These are phyloP conservation scores for Chaetomium cochliodes DNA, from an alignment of 495 filamentous ascomycete genomes.

Conservation along the genomic window DNA sequence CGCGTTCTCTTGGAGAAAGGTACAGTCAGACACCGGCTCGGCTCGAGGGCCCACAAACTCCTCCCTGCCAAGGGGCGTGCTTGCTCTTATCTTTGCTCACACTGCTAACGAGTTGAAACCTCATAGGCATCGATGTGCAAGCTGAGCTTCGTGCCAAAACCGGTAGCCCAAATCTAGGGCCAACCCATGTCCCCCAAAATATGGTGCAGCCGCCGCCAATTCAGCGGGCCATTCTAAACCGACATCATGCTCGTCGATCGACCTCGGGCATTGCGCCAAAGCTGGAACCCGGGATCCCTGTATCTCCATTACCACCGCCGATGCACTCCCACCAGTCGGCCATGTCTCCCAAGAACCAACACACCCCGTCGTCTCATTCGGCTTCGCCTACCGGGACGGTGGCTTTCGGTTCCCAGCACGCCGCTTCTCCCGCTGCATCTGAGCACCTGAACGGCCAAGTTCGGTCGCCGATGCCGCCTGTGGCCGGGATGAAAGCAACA, in stretches of 20 bases:
- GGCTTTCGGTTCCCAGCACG: conserved; percentile 67
- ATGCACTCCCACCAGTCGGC: conserved; percentile 50
- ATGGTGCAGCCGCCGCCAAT: conserved; percentile 66
- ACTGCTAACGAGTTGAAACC: background rate
- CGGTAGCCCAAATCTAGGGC: conserved; percentile 66
- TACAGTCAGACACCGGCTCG: conserved; percentile 33
- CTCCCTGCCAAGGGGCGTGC: background rate
- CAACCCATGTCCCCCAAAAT: conserved; percentile 60
- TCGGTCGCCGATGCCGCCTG: conserved; percentile 44
- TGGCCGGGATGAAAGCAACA: conserved; percentile 42
- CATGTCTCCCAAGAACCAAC: conserved; percentile 62
- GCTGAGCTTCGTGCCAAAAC: conserved; percentile 89
- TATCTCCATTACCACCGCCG: conserved; percentile 52
- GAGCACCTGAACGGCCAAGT: conserved; percentile 49
- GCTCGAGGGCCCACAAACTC: background rate
- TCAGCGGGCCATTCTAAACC: conserved; percentile 69
- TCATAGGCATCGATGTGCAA: conserved; percentile 89
- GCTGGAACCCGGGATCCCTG: conserved; percentile 58
- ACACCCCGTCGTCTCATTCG: conserved; percentile 78
- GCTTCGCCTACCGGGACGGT: conserved; percentile 75
- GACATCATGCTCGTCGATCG: conserved; percentile 67
- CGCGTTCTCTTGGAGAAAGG: conserved; percentile 95
- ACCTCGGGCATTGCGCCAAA: conserved; percentile 70
- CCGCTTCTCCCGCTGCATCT: conserved; percentile 63
- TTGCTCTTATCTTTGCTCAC: background rate